These are phyloP conservation scores for Backusella liffmaniae DNA, from an alignment of 192 early-diverging fungal genomes.

Conservation along the genomic window DNA sequence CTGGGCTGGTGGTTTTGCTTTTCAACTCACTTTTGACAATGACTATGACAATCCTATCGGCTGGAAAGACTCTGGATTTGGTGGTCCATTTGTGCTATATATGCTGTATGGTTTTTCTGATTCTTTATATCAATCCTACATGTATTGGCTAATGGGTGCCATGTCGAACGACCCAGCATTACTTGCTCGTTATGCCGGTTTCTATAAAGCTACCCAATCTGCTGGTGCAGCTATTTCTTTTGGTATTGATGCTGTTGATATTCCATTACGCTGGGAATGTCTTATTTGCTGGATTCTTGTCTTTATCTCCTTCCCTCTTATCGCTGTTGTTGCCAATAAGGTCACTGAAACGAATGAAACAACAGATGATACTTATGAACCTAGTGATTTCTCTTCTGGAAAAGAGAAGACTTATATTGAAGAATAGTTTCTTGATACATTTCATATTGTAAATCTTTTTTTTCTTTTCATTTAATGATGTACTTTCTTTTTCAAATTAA, in stretches of 20 bases:
- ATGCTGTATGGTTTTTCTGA: conserved; percentile 76
- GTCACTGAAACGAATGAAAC: conserved; percentile 44
- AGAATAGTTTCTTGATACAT: not conserved
- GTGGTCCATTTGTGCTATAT: conserved; percentile 54
- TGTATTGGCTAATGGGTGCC: conserved; percentile 39
- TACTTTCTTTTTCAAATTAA: too few species aligned
- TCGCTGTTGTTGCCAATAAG: conserved; percentile 48
- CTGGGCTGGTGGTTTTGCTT: conserved; percentile 30
- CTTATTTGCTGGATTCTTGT: conserved; percentile 57
- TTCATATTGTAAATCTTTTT: not conserved
- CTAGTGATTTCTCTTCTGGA: not conserved
- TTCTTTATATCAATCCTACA: conserved; percentile 76
- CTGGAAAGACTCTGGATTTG: conserved; percentile 38
- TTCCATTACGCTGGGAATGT: conserved; percentile 31
- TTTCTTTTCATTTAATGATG: too few species aligned
- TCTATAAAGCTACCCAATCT: conserved; percentile 87
- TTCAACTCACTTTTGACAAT: conserved; percentile 34
- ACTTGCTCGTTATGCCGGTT: conserved; percentile 74
- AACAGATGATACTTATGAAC: not conserved
- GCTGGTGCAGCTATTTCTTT: conserved; percentile 74
- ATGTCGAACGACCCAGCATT: conserved; percentile 52
- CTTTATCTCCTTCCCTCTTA: conserved; percentile 47
- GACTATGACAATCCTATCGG: conserved; percentile 46
- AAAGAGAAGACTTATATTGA: not conserved
- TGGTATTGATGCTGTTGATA: conserved; percentile 60